Percentiles rank a stretch among this genome's conserved stretches.
These are phyloP conservation scores for Cladosporium sp. DNA, from an alignment of 2,329 filamentous ascomycete genomes.

Conservation along the genomic window DNA sequence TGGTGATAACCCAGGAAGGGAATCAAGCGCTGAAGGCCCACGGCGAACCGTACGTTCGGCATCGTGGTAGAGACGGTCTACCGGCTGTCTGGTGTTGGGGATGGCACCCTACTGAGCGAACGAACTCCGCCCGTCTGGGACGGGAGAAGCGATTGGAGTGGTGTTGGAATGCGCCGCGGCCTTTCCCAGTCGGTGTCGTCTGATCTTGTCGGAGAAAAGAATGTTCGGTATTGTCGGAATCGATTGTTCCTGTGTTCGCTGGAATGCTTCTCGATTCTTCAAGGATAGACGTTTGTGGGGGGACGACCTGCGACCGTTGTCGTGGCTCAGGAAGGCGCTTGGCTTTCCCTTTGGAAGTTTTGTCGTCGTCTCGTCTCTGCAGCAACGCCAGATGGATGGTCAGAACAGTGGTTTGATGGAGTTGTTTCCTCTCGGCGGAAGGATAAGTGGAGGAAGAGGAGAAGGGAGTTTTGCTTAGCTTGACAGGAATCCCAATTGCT, in stretches of 20 bases:
- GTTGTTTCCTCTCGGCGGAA: background rate
- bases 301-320: slow-evolving; percentile 5
- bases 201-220: slow-evolving; percentile 5
- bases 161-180: slow-evolving; percentile 10
- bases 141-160: slow-evolving; percentile 7
- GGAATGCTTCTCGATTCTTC: slow-evolving; percentile 8
- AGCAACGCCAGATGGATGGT: background rate
- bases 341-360: background rate
- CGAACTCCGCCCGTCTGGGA: slow-evolving; percentile 14
- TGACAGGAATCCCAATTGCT: slow-evolving; percentile 7
- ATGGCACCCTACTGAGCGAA: background rate
- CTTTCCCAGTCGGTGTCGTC: background rate
- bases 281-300: slow-evolving; percentile 11
- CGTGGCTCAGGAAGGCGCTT: background rate
- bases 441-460: slow-evolving; percentile 12
- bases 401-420: slow-evolving; percentile 8
- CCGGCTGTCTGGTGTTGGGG: slow-evolving; percentile 26
- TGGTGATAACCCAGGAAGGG: slow-evolving; percentile 68
- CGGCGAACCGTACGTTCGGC: slow-evolving; percentile 47
- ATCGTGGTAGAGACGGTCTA: slow-evolving; percentile 38
- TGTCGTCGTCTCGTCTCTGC: slow-evolving; percentile 8
- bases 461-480: slow-evolving; percentile 7
- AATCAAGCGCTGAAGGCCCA: slow-evolving; percentile 53
- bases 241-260: background rate
- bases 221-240: slow-evolving; percentile 4